These are phyloP conservation scores for Hortaea werneckii DNA, from an alignment of 2,329 filamentous ascomycete genomes.

Conservation along the genomic window DNA sequence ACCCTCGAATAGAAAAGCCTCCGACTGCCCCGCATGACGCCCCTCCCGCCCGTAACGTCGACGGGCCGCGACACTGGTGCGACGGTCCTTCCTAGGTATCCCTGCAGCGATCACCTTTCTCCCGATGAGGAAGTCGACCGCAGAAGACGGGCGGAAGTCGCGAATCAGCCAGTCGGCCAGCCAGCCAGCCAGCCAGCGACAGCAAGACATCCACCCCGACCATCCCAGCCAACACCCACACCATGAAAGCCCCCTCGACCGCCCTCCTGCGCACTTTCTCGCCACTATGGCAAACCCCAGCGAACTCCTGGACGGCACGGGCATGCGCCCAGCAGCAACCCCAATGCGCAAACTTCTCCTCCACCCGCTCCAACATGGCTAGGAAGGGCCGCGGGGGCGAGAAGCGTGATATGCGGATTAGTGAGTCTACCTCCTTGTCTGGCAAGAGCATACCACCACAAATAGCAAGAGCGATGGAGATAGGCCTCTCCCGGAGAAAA, in stretches of 20 bases:
- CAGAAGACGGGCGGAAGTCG: neutral
- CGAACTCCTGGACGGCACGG: conserved; percentile 14
- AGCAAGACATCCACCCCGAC: neutral
- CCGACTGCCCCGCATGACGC: no score
- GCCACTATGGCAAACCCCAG: conserved; percentile 8
- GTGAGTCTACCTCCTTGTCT: conserved; percentile 6
- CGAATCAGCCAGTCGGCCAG: neutral
- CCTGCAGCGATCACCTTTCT: no score
- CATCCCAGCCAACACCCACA: neutral
- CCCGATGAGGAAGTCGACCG: neutral
- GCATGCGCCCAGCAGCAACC: conserved; percentile 14
- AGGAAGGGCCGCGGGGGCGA: conserved; percentile 17
- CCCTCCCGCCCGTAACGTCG: no score
- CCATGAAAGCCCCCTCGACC: conserved; percentile 19
- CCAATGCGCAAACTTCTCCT: conserved; percentile 23
- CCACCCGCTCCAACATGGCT: conserved; percentile 30
- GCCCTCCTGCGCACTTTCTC: conserved; percentile 19
- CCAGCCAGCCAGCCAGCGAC: no score
- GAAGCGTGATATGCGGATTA: conserved; percentile 26
- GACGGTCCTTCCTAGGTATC: no score
- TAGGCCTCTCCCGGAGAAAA: no score
- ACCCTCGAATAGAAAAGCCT: no score
- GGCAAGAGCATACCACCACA: no score
- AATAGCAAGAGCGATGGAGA: no score
- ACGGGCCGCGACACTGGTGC: no score